Evolutionary conservation across 2,329 filamentous ascomycete species (phyloP).

Genomic region (Parafenestella ontariensis): DNA sequence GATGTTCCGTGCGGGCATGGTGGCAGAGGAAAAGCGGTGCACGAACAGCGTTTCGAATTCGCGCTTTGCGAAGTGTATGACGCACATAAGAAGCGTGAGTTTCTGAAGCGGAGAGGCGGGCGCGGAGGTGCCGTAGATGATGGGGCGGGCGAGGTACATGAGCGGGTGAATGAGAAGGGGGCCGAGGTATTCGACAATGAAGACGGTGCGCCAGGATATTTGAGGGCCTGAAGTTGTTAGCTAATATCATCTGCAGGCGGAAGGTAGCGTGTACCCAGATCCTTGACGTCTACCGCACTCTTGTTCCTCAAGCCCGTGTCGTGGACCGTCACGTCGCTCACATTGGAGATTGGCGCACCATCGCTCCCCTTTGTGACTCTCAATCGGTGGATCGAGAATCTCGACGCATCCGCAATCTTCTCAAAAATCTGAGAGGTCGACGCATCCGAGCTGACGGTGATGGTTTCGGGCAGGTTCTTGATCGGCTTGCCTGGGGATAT

Average conservation of each 20-base stretch:
- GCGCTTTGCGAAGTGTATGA: slow-evolving; percentile 90
- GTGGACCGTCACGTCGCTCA: slow-evolving; percentile 59
- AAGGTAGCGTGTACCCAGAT: slow-evolving; percentile 70
- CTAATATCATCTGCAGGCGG: background rate
- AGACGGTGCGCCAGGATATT: slow-evolving; percentile 91
- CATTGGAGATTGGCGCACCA: slow-evolving; percentile 64
- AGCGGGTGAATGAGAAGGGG: slow-evolving; percentile 86
- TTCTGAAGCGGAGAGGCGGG: slow-evolving; percentile 71
- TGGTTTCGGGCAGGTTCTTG: slow-evolving; percentile 64
- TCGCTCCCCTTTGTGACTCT: slow-evolving; percentile 71
- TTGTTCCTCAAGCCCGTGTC: slow-evolving; percentile 65
- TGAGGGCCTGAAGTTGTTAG: slow-evolving; percentile 70
- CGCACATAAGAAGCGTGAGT: slow-evolving; percentile 75
- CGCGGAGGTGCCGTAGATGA: slow-evolving; percentile 68
- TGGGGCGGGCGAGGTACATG: slow-evolving; percentile 73
- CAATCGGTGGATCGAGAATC: slow-evolving; percentile 65
- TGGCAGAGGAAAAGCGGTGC: slow-evolving; percentile 92
- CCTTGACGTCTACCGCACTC: slow-evolving; percentile 81
- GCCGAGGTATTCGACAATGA: slow-evolving; percentile 92
- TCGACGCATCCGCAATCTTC: slow-evolving; percentile 61
- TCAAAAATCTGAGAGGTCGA: slow-evolving; percentile 64
- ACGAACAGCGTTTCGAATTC: slow-evolving; percentile 94
- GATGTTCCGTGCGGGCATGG: slow-evolving; percentile 90
- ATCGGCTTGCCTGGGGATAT: slow-evolving; percentile 65
- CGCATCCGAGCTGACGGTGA: slow-evolving; percentile 60